Conservation (phyloP, 2,329 filamentous ascomycete genomes). For the Curvularia spicifera region DNA sequence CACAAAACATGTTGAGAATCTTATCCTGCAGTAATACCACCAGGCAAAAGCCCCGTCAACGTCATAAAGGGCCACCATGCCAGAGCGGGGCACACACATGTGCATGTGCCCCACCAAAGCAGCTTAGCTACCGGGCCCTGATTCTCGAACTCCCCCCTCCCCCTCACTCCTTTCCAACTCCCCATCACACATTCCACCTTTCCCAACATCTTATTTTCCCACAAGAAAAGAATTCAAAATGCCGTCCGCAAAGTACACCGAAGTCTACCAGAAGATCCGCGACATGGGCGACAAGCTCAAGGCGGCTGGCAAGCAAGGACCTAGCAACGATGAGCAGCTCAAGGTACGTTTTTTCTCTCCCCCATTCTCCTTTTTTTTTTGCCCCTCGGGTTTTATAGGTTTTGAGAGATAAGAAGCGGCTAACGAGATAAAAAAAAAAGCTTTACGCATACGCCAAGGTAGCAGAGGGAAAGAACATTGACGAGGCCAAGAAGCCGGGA, state of each 20-base stretch:
- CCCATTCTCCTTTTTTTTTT: neutral
- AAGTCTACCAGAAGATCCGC: conserved; percentile 41
- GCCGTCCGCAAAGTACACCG: conserved; percentile 41
- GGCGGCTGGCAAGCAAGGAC: conserved; percentile 32
- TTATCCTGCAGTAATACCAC: neutral
- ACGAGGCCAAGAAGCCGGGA: conserved; percentile 60
- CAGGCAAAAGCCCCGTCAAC: neutral
- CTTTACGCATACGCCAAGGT: conserved; percentile 59
- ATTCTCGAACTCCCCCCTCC: conserved; percentile 20
- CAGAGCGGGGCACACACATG: neutral
- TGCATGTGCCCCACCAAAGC: conserved; percentile 18
- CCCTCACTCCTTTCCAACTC: conserved; percentile 4
- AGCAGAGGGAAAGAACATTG: conserved; percentile 49
- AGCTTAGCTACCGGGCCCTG: conserved; percentile 1
- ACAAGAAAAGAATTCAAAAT: conserved; percentile 21
- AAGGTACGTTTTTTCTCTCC: conserved; percentile 48
- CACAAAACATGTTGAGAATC: conserved; percentile 4
- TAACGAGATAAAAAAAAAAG: too few species aligned
- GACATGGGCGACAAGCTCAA: conserved; percentile 43
- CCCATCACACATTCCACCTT: neutral
- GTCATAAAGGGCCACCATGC: conserved; percentile 17
- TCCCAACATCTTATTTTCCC: neutral
- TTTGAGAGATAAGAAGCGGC: too few species aligned
- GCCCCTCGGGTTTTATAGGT: too few species aligned
- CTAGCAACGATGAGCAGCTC: conserved; percentile 54